Percentiles rank a stretch among this genome's conserved stretches.
These are phyloP conservation scores for Acacia concinna DNA, from an alignment of 331 rosid genomes.

Conservation along the genomic window DNA sequence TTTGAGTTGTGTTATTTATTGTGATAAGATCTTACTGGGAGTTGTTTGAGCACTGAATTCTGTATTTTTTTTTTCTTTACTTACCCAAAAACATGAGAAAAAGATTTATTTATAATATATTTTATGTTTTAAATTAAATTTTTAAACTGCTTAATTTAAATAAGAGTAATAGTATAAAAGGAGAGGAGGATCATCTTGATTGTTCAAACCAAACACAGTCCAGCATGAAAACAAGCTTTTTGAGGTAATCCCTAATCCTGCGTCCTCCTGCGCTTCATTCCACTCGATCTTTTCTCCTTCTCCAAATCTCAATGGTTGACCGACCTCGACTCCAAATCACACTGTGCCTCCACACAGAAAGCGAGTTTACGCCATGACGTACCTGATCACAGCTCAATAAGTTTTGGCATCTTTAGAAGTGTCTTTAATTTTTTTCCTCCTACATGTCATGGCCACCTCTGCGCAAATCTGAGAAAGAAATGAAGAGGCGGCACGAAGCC, in stretches of 20 bases:
- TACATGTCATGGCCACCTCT: slow-evolving; percentile 67
- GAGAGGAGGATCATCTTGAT: background rate
- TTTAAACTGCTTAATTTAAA: no score
- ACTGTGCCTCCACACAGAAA: background rate
- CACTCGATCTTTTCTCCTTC: background rate
- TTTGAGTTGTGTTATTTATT: no score
- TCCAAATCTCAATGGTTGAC: slow-evolving; percentile 21
- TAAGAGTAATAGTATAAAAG: no score
- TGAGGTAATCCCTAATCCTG: background rate
- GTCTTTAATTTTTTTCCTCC: slow-evolving; percentile 10
- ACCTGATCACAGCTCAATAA: background rate
- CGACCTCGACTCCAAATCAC: background rate
- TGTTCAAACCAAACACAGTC: background rate
- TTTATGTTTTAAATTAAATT: no score
- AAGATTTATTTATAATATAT: no score
- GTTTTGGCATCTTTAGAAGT: slow-evolving; percentile 19
- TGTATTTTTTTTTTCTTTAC: no score
- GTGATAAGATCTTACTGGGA: no score
- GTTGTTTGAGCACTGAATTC: no score
- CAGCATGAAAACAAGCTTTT: background rate
- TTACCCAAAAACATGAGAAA: no score
- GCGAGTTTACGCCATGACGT: background rate
- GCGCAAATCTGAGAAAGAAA: slow-evolving; percentile 65
- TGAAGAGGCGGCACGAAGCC: slow-evolving; percentile 67
- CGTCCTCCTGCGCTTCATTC: background rate